Conservation (phyloP, 257 asterid species). For the Agastache rugosa region DNA sequence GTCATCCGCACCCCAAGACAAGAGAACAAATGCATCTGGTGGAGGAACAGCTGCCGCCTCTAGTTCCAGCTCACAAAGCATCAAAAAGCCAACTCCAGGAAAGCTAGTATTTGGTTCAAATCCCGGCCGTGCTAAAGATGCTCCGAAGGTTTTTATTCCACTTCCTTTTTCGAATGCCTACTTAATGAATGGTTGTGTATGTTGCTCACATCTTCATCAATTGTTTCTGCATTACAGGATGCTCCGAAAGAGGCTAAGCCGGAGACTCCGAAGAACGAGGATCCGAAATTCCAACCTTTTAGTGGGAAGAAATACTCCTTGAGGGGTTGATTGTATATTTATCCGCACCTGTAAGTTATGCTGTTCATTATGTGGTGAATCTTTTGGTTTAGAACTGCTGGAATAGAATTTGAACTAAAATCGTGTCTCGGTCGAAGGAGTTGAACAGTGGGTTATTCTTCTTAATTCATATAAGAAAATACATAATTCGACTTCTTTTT, state of each 20-base stretch:
- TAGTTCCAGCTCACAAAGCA: constrained; percentile 65
- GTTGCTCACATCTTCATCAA: constrained; percentile 2
- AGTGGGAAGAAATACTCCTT: constrained; percentile 76
- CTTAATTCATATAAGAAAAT: constrained; percentile 13
- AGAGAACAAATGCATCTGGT: constrained; percentile 46
- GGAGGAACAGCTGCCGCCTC: constrained; percentile 56
- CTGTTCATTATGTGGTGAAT: constrained; percentile 11
- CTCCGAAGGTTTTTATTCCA: constrained; percentile 57
- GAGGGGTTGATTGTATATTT: constrained; percentile 58
- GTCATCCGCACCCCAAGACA: constrained; percentile 57
- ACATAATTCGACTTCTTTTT: background rate
- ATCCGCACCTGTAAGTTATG: constrained; percentile 23
- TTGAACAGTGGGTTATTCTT: constrained; percentile 37
- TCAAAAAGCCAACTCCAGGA: constrained; percentile 81
- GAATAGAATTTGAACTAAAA: constrained; percentile 21
- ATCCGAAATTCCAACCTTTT: constrained; percentile 72
- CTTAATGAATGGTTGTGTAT: background rate
- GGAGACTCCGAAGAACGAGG: constrained; percentile 81
- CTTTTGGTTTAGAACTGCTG: constrained; percentile 36
- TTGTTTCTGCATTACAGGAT: constrained; percentile 48
- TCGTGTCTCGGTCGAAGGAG: constrained; percentile 19
- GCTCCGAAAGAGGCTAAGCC: constrained; percentile 67
- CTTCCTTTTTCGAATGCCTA: background rate
- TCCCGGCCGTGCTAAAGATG: constrained; percentile 52
- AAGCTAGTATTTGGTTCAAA: constrained; percentile 95